Conservation (phyloP, 108 stramenopile species). For the Bacterosira constricta region DNA sequence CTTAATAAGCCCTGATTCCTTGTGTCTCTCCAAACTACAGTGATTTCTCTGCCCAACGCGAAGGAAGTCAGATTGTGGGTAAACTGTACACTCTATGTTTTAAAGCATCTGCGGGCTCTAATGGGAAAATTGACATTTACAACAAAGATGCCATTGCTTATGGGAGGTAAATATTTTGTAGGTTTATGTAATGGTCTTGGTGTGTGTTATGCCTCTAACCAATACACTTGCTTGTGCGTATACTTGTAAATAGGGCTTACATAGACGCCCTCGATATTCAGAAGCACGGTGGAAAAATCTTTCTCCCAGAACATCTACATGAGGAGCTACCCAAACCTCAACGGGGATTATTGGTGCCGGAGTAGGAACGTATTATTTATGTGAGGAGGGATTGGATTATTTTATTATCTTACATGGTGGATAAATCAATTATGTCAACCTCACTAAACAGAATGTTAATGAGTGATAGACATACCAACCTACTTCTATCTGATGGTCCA, state of each 20-base stretch:
- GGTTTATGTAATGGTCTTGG: background rate
- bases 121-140: slow-evolving; percentile 24
- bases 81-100: slow-evolving; percentile 26
- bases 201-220: background rate
- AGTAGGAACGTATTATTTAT: too few relatives aligned
- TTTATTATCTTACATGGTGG: too few relatives aligned
- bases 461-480: too few relatives aligned
- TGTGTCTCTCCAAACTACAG: background rate
- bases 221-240: too few relatives aligned
- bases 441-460: too few relatives aligned
- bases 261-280: slow-evolving; percentile 43
- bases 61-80: slow-evolving; percentile 9
- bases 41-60: slow-evolving; percentile 5
- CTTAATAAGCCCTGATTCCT: background rate
- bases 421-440: too few relatives aligned
- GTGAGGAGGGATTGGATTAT: too few relatives aligned
- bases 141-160: slow-evolving; percentile 36
- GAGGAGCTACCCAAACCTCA: slow-evolving; percentile 2
- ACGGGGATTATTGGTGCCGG: background rate
- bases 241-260: slow-evolving; percentile 25
- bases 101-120: background rate
- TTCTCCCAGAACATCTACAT: slow-evolving; percentile 33
- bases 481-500: too few relatives aligned
- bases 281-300: slow-evolving; percentile 36
- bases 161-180: slow-evolving; percentile 17